Conservation (phyloP, 106 monocot genomes). For the Dioscorea alata region DNA sequence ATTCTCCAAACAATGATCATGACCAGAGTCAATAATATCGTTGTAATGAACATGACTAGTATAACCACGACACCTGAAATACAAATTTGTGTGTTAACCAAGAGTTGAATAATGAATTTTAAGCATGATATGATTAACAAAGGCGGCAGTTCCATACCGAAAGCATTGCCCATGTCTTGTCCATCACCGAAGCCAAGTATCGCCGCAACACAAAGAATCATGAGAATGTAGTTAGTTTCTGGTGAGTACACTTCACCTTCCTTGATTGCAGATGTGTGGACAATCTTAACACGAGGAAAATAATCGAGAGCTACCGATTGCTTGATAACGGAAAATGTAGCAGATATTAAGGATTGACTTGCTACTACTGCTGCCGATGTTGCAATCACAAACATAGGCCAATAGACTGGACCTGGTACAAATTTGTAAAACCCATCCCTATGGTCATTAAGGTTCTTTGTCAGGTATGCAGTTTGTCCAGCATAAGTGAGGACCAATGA, state of each 20-base stretch:
- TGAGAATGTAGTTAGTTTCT: slow-evolving; percentile 73
- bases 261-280: slow-evolving; percentile 58
- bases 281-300: slow-evolving; percentile 75
- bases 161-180: slow-evolving; percentile 71
- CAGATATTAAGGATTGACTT: slow-evolving; percentile 87
- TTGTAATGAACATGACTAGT: slow-evolving; percentile 87
- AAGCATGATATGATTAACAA: too few species aligned
- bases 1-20: slow-evolving; percentile 76
- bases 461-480: slow-evolving; percentile 76
- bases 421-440: slow-evolving; percentile 69
- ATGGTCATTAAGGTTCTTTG: slow-evolving; percentile 41
- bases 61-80: slow-evolving; percentile 76
- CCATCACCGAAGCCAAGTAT: slow-evolving; percentile 70
- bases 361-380: slow-evolving; percentile 74
- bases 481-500: slow-evolving; percentile 78
- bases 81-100: neutral
- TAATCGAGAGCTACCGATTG: slow-evolving; percentile 64
- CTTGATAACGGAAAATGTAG: slow-evolving; percentile 78
- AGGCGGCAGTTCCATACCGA: slow-evolving; percentile 32
- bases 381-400: slow-evolving; percentile 79
- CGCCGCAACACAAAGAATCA: slow-evolving; percentile 59
- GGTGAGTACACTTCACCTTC: slow-evolving; percentile 89
- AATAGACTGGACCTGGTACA: slow-evolving; percentile 47
- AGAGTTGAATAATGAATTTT: too few species aligned
- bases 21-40: slow-evolving; percentile 63